These are phyloP conservation scores for Coemansia sp. DNA, from an alignment of 192 early-diverging fungal genomes.

Conservation along the genomic window DNA sequence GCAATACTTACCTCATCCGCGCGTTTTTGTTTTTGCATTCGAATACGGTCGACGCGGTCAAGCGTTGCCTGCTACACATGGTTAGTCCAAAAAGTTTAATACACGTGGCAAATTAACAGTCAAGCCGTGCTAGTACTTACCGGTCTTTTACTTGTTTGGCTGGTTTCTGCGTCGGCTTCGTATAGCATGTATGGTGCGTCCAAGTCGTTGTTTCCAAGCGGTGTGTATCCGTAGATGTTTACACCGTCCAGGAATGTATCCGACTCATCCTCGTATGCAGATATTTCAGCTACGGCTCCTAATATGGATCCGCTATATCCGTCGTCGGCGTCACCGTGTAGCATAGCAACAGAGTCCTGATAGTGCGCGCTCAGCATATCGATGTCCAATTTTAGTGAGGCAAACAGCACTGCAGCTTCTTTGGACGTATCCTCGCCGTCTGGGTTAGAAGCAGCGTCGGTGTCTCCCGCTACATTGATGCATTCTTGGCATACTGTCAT, in stretches of 20 bases:
- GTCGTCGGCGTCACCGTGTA: background rate
- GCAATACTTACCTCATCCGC: conserved; percentile 22
- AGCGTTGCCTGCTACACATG: background rate
- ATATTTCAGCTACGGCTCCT: background rate
- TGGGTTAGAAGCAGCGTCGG: background rate
- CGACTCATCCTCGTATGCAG: background rate
- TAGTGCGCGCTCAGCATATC: conserved; percentile 30
- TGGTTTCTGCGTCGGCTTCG: conserved; percentile 32
- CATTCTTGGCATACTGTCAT: conserved; percentile 24
- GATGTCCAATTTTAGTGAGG: conserved; percentile 45
- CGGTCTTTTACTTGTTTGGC: background rate
- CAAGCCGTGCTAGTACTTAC: conserved; percentile 4
- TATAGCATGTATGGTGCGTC: conserved; percentile 32
- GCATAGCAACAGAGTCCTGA: conserved; percentile 22
- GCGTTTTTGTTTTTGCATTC: conserved; percentile 22
- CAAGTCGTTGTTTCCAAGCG: conserved; percentile 9
- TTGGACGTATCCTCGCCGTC: background rate
- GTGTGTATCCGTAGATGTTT: conserved; percentile 33
- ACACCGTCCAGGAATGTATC: conserved; percentile 6
- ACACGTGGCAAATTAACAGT: background rate
- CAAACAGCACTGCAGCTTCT: conserved; percentile 31
- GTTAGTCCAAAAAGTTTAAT: background rate
- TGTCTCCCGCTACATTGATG: background rate
- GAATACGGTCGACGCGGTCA: conserved; percentile 48
- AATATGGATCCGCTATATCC: background rate